A percentile compares a stretch with the other conserved stretches of the same genome.
phyloP scores from a whole-genome alignment of 2,329 filamentous ascomycete genomes.

The Aspergillus fumigatiaffinis region DNA sequence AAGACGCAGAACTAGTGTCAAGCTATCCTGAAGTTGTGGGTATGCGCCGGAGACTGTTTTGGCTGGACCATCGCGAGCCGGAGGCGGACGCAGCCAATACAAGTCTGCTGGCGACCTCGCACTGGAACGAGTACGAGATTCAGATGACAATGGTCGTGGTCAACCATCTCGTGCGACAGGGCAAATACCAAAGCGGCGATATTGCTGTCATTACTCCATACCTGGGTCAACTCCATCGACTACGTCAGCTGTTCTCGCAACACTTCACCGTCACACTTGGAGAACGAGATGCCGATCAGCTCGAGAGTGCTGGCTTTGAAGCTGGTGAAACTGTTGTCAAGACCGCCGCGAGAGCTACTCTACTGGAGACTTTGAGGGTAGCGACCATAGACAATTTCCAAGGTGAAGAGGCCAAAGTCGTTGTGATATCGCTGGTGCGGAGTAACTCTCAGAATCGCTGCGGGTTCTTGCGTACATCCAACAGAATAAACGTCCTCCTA shows the following conservation, averaged over 20 bases:
- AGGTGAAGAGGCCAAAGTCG: slow-evolving; percentile 69
- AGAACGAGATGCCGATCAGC: slow-evolving; percentile 58
- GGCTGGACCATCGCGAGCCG: slow-evolving; percentile 46
- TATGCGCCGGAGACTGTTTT: slow-evolving; percentile 48
- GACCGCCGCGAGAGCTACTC: slow-evolving; percentile 35
- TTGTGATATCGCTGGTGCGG: slow-evolving; percentile 67
- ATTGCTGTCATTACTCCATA: slow-evolving; percentile 69
- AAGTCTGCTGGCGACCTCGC: slow-evolving; percentile 35
- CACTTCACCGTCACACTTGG: slow-evolving; percentile 61
- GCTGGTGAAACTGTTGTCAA: slow-evolving; percentile 11
- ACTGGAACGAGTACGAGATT: slow-evolving; percentile 54
- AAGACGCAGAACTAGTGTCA: slow-evolving; percentile 44
- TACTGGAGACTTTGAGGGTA: slow-evolving; percentile 50
- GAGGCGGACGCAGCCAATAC: slow-evolving; percentile 34
- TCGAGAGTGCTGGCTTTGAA: slow-evolving; percentile 41
- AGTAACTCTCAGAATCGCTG: slow-evolving; percentile 58
- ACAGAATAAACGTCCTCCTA: slow-evolving; percentile 67
- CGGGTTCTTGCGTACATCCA: slow-evolving; percentile 64
- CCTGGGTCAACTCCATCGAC: slow-evolving; percentile 48
- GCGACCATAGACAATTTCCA: slow-evolving; percentile 75
- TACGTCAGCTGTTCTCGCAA: slow-evolving; percentile 35
- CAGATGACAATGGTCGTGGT: slow-evolving; percentile 62
- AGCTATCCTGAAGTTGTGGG: slow-evolving; percentile 44
- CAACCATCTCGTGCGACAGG: slow-evolving; percentile 62
- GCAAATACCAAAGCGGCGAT: slow-evolving; percentile 54